Evolutionary conservation across 345 rosid species (phyloP).

Genomic region (Draba incana): DNA sequence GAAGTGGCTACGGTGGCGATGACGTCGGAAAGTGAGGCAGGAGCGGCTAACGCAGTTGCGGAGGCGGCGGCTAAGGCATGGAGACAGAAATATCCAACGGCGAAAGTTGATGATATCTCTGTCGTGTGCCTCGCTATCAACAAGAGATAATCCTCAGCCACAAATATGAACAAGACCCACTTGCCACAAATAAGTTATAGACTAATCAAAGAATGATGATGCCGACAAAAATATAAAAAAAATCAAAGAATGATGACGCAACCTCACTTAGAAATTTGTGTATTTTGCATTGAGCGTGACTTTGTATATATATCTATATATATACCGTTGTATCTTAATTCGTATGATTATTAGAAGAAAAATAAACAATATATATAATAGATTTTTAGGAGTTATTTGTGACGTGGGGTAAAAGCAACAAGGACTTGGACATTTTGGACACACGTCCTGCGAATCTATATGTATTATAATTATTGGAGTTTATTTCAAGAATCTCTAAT

Average conservation of each 20-base stretch:
- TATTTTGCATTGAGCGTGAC: constrained; percentile 17
- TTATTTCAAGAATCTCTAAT: not conserved
- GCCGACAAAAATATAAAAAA: not conserved
- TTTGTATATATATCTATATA: not conserved
- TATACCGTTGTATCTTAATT: constrained; percentile 15
- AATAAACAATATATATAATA: not conserved
- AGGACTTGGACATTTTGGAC: constrained; percentile 22
- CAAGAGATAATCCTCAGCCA: constrained; percentile 18
- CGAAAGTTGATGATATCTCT: constrained; percentile 72
- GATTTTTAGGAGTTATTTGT: constrained; percentile 25
- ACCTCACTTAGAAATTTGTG: constrained; percentile 23
- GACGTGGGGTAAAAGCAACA: constrained; percentile 37
- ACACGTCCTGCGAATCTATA: constrained; percentile 24
- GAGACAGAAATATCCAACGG: constrained; percentile 62
- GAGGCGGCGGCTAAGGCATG: constrained; percentile 67
- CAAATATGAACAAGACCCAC: constrained; percentile 17
- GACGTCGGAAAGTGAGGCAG: constrained; percentile 48
- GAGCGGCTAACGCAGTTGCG: constrained; percentile 61
- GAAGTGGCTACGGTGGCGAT: constrained; percentile 58
- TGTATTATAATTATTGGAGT: constrained; percentile 2
- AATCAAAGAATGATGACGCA: constrained; percentile 2
- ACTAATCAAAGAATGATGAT: constrained; percentile 13
- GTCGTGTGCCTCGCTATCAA: constrained; percentile 64
- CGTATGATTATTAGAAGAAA: constrained; percentile 1
- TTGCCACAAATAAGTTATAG: not conserved